Percentiles rank a stretch among this genome's conserved stretches.
Conservation (phyloP, 1,284 basidiomycete genomes). For the Anthracocystis panici-leucophaei region DNA sequence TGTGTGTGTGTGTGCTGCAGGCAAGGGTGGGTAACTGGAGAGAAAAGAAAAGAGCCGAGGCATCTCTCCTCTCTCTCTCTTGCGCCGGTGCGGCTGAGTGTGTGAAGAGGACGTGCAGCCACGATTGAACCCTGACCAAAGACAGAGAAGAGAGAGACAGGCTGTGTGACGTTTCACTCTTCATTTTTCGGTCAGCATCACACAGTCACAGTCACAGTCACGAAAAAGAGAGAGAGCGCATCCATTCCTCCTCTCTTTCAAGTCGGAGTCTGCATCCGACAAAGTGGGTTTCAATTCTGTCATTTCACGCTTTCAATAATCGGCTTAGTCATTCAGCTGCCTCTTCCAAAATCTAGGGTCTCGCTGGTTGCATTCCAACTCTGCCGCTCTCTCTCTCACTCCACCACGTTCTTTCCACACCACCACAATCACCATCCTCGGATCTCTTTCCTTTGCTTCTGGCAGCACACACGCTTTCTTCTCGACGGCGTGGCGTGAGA, state of each 20-base stretch:
- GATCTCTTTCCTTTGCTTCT: neutral
- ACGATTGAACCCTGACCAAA: neutral
- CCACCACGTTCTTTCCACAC: conserved; percentile 1
- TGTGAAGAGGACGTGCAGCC: neutral
- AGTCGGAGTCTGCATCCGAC: neutral
- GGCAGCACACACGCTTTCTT: neutral
- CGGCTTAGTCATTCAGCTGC: neutral
- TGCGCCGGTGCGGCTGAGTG: neutral
- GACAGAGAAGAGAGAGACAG: too few species aligned
- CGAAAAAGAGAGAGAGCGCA: neutral
- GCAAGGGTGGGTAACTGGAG: neutral
- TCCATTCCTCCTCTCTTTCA: neutral
- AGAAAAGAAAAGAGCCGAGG: conserved; percentile 1
- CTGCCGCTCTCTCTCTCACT: neutral
- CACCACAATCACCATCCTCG: neutral
- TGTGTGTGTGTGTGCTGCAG: neutral
- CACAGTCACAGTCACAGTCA: neutral
- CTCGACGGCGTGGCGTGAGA: conserved; percentile 4
- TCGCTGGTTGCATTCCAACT: neutral
- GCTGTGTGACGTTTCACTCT: too few species aligned
- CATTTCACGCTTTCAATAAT: neutral
- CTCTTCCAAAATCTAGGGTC: conserved; percentile 3
- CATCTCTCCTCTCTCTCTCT: neutral
- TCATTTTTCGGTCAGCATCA: too few species aligned
- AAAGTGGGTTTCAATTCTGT: neutral